These are phyloP conservation scores for Bothriochloa decipiens DNA, from an alignment of 176 grass and related monocot genomes.

Conservation along the genomic window DNA sequence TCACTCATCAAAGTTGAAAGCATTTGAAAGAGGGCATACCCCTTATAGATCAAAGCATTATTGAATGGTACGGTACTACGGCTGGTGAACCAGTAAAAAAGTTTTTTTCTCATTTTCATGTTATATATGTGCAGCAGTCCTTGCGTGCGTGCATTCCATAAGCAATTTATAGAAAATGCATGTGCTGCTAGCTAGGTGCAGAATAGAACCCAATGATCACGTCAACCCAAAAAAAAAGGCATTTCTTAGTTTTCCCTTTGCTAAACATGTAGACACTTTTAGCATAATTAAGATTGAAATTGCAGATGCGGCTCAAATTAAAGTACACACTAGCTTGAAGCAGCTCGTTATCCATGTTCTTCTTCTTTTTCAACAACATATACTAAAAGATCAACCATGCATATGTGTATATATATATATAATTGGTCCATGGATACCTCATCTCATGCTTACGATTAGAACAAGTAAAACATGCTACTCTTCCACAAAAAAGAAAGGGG, in stretches of 20 bases:
- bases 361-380: no score
- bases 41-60: slow-evolving; percentile 28
- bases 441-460: neutral
- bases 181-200: neutral
- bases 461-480: neutral
- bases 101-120: neutral
- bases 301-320: neutral
- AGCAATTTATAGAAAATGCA: neutral
- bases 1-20: slow-evolving; percentile 15
- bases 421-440: no score
- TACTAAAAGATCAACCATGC: neutral
- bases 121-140: neutral
- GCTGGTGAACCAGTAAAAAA: neutral
- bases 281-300: neutral
- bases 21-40: slow-evolving; percentile 12
- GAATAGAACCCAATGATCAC: neutral
- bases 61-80: slow-evolving; percentile 35
- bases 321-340: neutral
- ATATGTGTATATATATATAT: no score
- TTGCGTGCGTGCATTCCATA: neutral
- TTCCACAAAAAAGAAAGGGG: neutral
- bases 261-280: neutral
- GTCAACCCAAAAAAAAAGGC: no score
- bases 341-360: neutral
- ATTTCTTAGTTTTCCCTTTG: neutral